These are phyloP conservation scores for Pseudonitzschia delicatissima DNA, from an alignment of 108 stramenopile species.

Conservation along the genomic window DNA sequence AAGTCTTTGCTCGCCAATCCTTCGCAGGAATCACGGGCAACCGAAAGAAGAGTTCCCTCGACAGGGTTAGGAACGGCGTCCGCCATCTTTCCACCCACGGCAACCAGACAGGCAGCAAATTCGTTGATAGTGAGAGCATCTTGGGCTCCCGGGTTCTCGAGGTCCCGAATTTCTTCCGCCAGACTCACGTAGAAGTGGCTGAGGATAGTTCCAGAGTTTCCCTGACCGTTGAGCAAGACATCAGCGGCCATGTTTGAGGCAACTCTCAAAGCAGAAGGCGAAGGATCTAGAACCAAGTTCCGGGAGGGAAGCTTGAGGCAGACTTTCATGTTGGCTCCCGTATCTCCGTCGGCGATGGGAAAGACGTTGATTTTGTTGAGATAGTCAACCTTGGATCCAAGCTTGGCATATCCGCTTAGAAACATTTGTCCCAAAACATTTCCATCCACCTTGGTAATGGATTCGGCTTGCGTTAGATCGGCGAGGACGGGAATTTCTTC, in stretches of 20 bases:
- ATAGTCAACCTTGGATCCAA: conserved; percentile 25
- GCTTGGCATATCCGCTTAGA: conserved; percentile 27
- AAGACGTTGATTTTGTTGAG: conserved; percentile 42
- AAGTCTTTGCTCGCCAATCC: not conserved
- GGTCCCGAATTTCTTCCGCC: conserved; percentile 25
- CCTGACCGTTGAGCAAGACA: conserved; percentile 38
- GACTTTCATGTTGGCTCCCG: conserved; percentile 45
- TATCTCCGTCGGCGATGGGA: conserved; percentile 43
- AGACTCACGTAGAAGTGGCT: conserved; percentile 29
- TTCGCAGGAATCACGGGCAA: conserved; percentile 27
- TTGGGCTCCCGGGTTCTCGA: not conserved
- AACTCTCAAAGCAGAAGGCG: conserved; percentile 5
- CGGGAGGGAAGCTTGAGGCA: conserved; percentile 32
- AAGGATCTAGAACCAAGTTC: conserved; percentile 23
- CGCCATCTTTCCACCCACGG: conserved; percentile 23
- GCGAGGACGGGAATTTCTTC: conserved; percentile 17
- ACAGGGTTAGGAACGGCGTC: conserved; percentile 24
- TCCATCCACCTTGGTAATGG: conserved; percentile 30
- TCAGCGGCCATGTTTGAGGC: conserved; percentile 35
- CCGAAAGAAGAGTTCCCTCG: conserved; percentile 29
- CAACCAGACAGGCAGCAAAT: conserved; percentile 16
- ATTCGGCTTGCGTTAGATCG: conserved; percentile 21
- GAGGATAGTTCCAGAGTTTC: conserved; percentile 34
- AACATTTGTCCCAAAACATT: conserved; percentile 24
- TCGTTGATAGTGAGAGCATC: conserved; percentile 22